Conservation (phyloP, 495 filamentous ascomycete species). For the Amniculicola lignicola region DNA sequence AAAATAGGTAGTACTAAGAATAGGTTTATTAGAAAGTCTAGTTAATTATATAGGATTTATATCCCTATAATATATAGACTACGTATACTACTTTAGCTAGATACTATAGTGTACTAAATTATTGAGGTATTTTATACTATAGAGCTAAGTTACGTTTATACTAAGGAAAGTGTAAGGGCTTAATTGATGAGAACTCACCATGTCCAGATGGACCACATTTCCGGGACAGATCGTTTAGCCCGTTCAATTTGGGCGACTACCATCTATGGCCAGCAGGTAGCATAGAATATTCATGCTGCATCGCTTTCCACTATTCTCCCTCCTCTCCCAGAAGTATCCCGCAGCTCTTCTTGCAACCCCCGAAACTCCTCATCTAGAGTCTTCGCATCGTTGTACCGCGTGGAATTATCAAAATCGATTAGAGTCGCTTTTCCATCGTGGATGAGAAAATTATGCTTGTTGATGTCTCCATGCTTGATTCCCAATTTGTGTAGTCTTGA, state of each 20-base stretch:
- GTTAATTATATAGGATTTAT: too few species aligned
- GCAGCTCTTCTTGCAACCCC: background rate
- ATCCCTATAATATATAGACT: too few species aligned
- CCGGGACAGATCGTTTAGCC: background rate
- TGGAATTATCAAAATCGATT: background rate
- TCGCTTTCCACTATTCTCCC: background rate
- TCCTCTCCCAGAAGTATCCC: background rate
- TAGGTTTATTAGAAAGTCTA: too few species aligned
- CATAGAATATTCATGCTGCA: background rate
- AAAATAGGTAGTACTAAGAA: too few species aligned
- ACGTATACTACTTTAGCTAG: too few species aligned
- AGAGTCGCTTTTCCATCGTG: background rate
- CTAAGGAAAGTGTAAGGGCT: too few species aligned
- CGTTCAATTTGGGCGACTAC: background rate
- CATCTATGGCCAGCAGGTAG: background rate
- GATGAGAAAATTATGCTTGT: constrained; percentile 1
- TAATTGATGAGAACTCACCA: too few species aligned
- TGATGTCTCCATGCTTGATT: constrained; percentile 1
- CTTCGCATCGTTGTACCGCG: background rate
- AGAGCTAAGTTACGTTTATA: too few species aligned
- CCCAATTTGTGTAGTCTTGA: background rate
- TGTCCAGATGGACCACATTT: too few species aligned
- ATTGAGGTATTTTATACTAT: too few species aligned
- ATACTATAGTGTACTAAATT: too few species aligned
- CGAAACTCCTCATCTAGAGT: background rate